Percentiles rank a stretch among this genome's conserved stretches.
phyloP scores from a whole-genome alignment of 2,329 filamentous ascomycete species.

The Ilyonectria robusta region DNA sequence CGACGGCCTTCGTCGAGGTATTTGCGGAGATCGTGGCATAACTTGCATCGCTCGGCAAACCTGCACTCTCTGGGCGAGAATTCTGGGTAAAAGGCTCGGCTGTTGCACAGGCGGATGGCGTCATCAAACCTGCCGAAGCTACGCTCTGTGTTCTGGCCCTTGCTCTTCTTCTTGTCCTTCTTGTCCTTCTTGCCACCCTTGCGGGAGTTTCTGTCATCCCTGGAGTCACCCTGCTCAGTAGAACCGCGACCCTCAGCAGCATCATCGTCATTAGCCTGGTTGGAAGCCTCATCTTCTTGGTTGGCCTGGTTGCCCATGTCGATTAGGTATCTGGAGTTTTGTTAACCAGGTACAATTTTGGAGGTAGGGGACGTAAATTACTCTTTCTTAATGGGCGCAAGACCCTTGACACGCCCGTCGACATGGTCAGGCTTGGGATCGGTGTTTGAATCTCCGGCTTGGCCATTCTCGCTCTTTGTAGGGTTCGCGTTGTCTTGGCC shows the following conservation, averaged over 20 bases:
- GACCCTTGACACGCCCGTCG: slow-evolving; percentile 63
- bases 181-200: slow-evolving; percentile 57
- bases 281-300: slow-evolving; percentile 41
- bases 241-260: slow-evolving; percentile 62
- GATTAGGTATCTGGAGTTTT: slow-evolving; percentile 59
- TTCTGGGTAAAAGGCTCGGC: slow-evolving; percentile 78
- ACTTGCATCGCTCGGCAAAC: slow-evolving; percentile 85
- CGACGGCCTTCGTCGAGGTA: slow-evolving; percentile 89
- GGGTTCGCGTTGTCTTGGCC: slow-evolving; percentile 33
- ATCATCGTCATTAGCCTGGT: slow-evolving; percentile 60
- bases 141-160: slow-evolving; percentile 84
- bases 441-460: slow-evolving; percentile 25
- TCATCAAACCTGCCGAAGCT: slow-evolving; percentile 87
- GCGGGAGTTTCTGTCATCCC: slow-evolving; percentile 69
- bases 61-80: slow-evolving; percentile 85
- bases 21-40: slow-evolving; percentile 86
- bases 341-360: slow-evolving; percentile 17
- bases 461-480: slow-evolving; percentile 36
- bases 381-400: slow-evolving; percentile 82
- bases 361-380: slow-evolving; percentile 56
- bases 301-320: slow-evolving; percentile 49
- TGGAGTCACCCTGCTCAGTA: slow-evolving; percentile 55
- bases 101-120: slow-evolving; percentile 82
- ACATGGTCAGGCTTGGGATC: slow-evolving; percentile 36
- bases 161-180: slow-evolving; percentile 65